Conservation (phyloP, 106 monocot species). For the Acanthochlamys bracteata region DNA sequence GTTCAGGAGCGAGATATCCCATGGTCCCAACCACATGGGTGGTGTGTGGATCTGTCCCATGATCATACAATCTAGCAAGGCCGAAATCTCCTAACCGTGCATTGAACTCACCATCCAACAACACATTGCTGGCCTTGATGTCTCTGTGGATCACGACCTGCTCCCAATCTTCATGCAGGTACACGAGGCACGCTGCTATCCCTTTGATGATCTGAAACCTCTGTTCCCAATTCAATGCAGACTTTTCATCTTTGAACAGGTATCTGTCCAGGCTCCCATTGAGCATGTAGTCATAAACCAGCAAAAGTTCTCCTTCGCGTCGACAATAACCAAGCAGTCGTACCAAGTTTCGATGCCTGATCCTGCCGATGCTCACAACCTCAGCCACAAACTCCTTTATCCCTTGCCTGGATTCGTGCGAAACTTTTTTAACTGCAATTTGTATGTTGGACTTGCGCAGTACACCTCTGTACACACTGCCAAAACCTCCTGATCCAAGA, state of each 20-base stretch:
- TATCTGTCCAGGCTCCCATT: slow-evolving; percentile 2
- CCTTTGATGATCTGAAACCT: slow-evolving; percentile 7
- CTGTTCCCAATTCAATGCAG: background rate
- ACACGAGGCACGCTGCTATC: background rate
- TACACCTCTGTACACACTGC: slow-evolving; percentile 3
- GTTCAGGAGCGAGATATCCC: slow-evolving; percentile 17
- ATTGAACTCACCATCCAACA: slow-evolving; percentile 19
- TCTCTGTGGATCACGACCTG: background rate
- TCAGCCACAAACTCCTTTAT: slow-evolving; percentile 3
- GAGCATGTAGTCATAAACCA: slow-evolving; percentile 2
- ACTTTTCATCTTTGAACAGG: background rate
- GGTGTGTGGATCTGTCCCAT: slow-evolving; percentile 2
- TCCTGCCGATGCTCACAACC: background rate
- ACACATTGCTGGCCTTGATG: slow-evolving; percentile 1
- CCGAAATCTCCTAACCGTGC: slow-evolving; percentile 24
- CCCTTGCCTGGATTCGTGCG: slow-evolving; percentile 8
- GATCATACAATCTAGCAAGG: slow-evolving; percentile 11
- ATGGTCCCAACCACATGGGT: slow-evolving; percentile 13
- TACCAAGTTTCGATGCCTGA: background rate
- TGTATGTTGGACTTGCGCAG: background rate
- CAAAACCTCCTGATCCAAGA: slow-evolving; percentile 3
- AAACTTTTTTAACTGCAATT: slow-evolving; percentile 1
- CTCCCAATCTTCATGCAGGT: slow-evolving; percentile 4
- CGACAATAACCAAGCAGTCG: background rate
- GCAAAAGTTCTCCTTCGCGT: background rate